A percentile compares a stretch with the other conserved stretches of the same genome.
Evolutionary conservation across 148 eudicot genomes (phyloP).

Genomic region (Vaccinium darrowii): DNA sequence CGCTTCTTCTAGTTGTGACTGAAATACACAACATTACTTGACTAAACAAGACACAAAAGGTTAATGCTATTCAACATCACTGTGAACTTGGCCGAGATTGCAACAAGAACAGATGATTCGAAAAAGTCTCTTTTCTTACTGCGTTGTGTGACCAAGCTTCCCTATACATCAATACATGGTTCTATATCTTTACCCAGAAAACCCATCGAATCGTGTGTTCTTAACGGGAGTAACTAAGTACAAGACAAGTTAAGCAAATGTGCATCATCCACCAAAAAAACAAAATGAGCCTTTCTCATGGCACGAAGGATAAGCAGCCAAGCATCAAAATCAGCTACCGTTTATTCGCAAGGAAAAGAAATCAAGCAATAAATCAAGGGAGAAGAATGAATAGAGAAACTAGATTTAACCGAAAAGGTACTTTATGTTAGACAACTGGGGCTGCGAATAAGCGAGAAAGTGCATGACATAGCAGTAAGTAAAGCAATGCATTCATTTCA

Average conservation of each 20-base stretch:
- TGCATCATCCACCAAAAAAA: not conserved
- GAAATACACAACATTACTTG: not conserved
- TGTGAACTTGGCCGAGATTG: not conserved
- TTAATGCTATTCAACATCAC: not conserved
- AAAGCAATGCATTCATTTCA: not conserved
- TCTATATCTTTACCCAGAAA: not conserved
- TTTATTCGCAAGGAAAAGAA: not conserved
- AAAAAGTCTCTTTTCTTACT: not conserved
- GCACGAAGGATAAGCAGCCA: not conserved
- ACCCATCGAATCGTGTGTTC: not conserved
- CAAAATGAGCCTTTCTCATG: not conserved
- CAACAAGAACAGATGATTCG: not conserved
- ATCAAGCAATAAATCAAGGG: not conserved
- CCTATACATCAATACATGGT: not conserved
- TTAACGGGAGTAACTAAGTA: not conserved
- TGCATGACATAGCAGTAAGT: not conserved
- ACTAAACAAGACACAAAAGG: not conserved
- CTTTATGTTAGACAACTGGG: not conserved
- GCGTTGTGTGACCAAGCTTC: not conserved
- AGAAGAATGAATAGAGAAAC: not conserved
- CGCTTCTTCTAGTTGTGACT: not conserved
- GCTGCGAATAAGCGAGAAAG: not conserved
- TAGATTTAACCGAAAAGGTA: not conserved
- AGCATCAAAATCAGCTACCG: conserved; percentile 7
- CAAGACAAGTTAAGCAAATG: not conserved